Base-by-base conservation (phyloP, 306 rosid species). In the Rosa rugosa region DNA sequence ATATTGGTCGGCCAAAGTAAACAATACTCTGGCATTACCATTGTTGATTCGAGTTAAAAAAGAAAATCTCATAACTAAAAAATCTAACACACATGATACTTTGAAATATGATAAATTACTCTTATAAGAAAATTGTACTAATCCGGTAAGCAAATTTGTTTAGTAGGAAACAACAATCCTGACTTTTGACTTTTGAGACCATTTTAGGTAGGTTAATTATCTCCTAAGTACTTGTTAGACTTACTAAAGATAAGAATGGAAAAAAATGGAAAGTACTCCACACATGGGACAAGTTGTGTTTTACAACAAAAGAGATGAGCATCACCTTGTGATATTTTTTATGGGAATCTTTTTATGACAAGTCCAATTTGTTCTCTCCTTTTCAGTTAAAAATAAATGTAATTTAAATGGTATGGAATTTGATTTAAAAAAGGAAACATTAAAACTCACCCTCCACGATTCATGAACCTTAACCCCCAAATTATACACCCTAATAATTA, bases 241-340 rank as follows among this genome's bases (percentile, higher is more conserved):
- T 3, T 69, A 5, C 34, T 36, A 41, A 68, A 31, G 25, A 68
- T 10, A 68, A 45, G 11, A 44, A 42, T 0, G 5, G 14, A 69
- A 22, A 2, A 0, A 2, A 5, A 38, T 8, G 47, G 14, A 66
- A 38, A 2, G 74, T 46, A 14, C 16, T 23, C 2, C 40, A 23
- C 41, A 22, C 57, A 51, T 67, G 72, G 72, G 49, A 38, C 49
- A 40, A 18, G 50, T 40, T 67, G 72, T 67, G 72, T 67, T 67
- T 67, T 41, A 67, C 72, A 41, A 67, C 14, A 12, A 22, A 42
- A 13, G 54, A 44, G 38, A 69, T 70, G n/a, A 46, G n/a, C 42
- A 25, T 46, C 72, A 65, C 11, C 38, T 11, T 23, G 40, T 65
- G 20, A 8, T 12, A 6, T 31, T 63, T 22, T 2, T 31, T 11